Evolutionary conservation across 2,329 filamentous ascomycete genomes (phyloP), one percentile per base, ranked within the genome.

Genomic region (Fusarium protoensiforme): DNA sequence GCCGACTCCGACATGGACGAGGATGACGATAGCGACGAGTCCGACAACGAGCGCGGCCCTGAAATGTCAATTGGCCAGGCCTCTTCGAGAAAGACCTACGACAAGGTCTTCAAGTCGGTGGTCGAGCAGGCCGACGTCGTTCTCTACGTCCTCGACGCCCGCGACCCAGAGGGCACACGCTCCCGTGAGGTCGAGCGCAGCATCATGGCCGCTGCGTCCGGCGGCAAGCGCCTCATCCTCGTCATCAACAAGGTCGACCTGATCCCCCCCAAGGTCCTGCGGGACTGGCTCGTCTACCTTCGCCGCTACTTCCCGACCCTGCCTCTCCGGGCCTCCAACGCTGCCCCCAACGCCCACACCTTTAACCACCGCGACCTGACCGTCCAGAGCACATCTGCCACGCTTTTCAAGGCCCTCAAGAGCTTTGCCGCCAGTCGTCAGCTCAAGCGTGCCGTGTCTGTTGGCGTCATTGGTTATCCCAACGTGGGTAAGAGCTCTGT

Each of bases 401-500:
- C 94, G 0, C 90, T 98, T 11, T 95, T 98, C 87, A 94, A 92
- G 78, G 94, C 95, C 1, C 90, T 98, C 69, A 98, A 98, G 87
- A 92, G 94, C 48, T 98, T 93, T 80, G 94, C 95, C 11, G 92
- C 94, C 66, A 90, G 89, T 69, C 93, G 93, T 78, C 92, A 97
- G 81, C 86, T 98, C 75, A 97, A 97, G 87, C 92, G 95, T 64
- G 92, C 95, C 61, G 91, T 97, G 78, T 95, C 94, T 22, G 95
- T 98, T 69, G 95, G 95, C 74, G 94, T 98, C 71, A 97, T 98
- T 77, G 95, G 95, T 31, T 98, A 98, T 82, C 95, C 95, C 78
- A 98, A 98, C 81, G 95, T 98, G 68, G 95, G 95, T 81, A 98
- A 98, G 86, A 97, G 94, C 31, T 98, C 95, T 59, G 94, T 98